Evolutionary conservation across 2,329 filamentous ascomycete species (phyloP).

Genomic region (Colletotrichum godetiae): DNA sequence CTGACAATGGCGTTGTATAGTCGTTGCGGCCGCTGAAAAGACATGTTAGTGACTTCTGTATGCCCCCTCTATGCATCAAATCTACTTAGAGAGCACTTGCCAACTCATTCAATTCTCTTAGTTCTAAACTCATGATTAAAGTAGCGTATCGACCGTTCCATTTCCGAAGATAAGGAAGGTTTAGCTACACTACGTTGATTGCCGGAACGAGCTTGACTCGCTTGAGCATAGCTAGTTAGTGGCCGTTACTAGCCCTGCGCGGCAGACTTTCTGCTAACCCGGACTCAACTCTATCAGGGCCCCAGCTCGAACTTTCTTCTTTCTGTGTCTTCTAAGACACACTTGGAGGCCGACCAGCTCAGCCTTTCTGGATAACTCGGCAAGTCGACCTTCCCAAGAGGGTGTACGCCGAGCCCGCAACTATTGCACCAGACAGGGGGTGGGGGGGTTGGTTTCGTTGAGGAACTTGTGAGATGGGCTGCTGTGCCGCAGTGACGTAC

Average conservation of each 20-base stretch:
- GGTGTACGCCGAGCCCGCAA: not conserved
- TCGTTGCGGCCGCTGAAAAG: not conserved
- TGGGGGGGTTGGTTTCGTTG: not conserved
- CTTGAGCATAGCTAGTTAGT: not conserved
- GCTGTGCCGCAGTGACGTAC: slow-evolving; percentile 31
- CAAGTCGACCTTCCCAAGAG: not conserved
- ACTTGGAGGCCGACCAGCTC: not conserved
- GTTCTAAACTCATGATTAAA: not conserved
- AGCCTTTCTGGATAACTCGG: not conserved
- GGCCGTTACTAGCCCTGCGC: not conserved
- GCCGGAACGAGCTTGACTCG: not conserved
- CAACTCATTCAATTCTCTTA: not conserved
- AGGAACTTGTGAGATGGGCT: not conserved
- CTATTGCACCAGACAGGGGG: not conserved
- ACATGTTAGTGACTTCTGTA: not conserved
- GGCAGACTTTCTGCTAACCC: not conserved
- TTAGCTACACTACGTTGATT: not conserved
- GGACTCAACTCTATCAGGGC: not conserved
- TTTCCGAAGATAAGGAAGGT: not conserved
- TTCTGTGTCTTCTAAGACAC: not conserved
- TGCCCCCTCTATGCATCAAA: too few relatives aligned
- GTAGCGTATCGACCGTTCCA: too few relatives aligned
- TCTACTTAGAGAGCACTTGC: too few relatives aligned
- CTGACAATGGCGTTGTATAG: not conserved
- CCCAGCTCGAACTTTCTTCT: not conserved